These are phyloP conservation scores for Dipteronia dyeriana DNA, from an alignment of 345 rosid species.

Conservation along the genomic window DNA sequence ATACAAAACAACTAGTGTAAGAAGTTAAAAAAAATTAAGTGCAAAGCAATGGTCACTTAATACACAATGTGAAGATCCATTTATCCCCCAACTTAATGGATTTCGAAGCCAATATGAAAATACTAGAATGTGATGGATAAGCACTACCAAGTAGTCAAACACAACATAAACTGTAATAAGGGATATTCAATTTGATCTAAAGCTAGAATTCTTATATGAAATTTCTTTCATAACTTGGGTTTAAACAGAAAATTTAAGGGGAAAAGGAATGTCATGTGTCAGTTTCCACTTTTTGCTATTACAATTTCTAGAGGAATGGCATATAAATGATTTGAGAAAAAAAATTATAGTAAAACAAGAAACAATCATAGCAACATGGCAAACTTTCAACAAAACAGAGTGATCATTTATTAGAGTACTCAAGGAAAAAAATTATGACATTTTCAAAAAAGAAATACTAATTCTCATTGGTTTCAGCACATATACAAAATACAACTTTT, in stretches of 20 bases:
- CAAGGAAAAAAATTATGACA: neutral
- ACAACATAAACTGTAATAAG: too few species aligned
- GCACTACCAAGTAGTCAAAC: too few species aligned
- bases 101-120: too few species aligned
- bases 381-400: neutral
- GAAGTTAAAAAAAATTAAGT: too few species aligned
- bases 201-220: too few species aligned
- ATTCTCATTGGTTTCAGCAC: neutral
- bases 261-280: neutral
- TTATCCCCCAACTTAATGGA: too few species aligned
- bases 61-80: too few species aligned
- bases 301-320: neutral
- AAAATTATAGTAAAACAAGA: neutral
- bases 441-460: neutral
- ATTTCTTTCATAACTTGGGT: too few species aligned
- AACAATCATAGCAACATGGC: neutral
- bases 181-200: too few species aligned
- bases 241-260: neutral
- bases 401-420: neutral
- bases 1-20: too few species aligned
- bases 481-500: neutral
- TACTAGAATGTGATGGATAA: too few species aligned
- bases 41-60: too few species aligned
- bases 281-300: neutral
- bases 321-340: neutral